Evolutionary conservation across 169 alveolate species (phyloP).

Genomic region (Plasmodium inui): DNA sequence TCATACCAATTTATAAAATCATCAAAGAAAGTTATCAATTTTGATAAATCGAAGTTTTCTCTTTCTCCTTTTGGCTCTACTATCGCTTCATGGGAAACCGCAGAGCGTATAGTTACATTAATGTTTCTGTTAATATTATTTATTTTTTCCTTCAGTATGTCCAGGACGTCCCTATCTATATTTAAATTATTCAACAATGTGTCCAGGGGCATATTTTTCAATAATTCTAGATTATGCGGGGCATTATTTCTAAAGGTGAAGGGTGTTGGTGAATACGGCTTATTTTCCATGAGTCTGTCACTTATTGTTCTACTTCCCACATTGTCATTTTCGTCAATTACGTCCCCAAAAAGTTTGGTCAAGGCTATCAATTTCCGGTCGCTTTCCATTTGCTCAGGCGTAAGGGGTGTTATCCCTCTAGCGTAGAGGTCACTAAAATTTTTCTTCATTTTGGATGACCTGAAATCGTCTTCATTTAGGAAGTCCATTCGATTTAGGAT

Average conservation of each 20-base stretch:
- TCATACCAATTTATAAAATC: slow-evolving; percentile 73
- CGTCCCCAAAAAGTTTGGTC: slow-evolving; percentile 55
- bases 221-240: slow-evolving; percentile 17
- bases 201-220: slow-evolving; percentile 66
- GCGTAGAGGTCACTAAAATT: background rate
- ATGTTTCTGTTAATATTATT: slow-evolving; percentile 70
- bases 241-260: background rate
- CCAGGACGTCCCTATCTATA: slow-evolving; percentile 40
- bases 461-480: background rate
- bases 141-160: slow-evolving; percentile 70
- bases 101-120: slow-evolving; percentile 43
- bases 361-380: slow-evolving; percentile 60
- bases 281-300: slow-evolving; percentile 5
- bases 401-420: background rate
- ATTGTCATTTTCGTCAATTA: slow-evolving; percentile 63
- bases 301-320: background rate
- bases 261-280: background rate
- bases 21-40: slow-evolving; percentile 29
- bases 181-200: slow-evolving; percentile 60
- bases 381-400: slow-evolving; percentile 18
- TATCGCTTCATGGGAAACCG: slow-evolving; percentile 14
- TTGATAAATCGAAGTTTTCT: slow-evolving; percentile 19
- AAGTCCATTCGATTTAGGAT: slow-evolving; percentile 2
- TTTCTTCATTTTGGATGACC: slow-evolving; percentile 22
- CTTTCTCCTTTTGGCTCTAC: slow-evolving; percentile 8